A percentile compares a stretch with the other conserved stretches of the same genome.
phyloP scores from a whole-genome alignment of 441 rosid species.

The Viola pubescens region DNA sequence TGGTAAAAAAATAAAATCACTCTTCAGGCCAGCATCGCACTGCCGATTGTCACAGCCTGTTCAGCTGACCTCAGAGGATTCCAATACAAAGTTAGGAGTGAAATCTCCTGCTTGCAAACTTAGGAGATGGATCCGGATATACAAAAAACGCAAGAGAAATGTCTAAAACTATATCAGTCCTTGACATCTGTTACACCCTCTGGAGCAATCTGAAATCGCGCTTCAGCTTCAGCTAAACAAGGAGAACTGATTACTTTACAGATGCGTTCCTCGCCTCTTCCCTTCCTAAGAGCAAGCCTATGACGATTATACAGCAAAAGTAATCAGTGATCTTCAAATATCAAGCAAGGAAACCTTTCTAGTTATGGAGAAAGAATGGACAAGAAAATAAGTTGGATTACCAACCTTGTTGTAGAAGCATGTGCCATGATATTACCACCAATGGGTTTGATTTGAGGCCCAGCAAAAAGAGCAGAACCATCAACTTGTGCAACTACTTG shows the following conservation, averaged over 20 bases:
- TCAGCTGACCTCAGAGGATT: no score
- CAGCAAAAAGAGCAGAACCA: constrained; percentile 87
- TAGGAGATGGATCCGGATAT: background rate
- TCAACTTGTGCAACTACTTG: constrained; percentile 99
- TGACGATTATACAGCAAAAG: background rate
- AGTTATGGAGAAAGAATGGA: background rate
- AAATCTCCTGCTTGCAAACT: constrained; percentile 1
- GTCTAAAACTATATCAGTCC: constrained; percentile 31
- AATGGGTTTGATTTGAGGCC: constrained; percentile 95
- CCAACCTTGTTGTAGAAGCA: constrained; percentile 93
- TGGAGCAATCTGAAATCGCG: constrained; percentile 73
- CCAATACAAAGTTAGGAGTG: no score
- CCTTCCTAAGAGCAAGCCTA: constrained; percentile 84
- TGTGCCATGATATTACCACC: constrained; percentile 98
- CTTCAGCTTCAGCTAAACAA: constrained; percentile 89
- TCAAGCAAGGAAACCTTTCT: background rate
- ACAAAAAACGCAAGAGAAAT: background rate
- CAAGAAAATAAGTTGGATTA: background rate
- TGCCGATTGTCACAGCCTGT: no score
- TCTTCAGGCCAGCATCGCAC: no score
- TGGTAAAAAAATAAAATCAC: background rate
- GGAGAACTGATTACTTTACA: constrained; percentile 98
- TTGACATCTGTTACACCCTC: constrained; percentile 90
- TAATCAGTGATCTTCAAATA: background rate
- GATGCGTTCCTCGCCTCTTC: constrained; percentile 92